Evolutionary conservation across 345 rosid species (phyloP).

Genomic region (Citrus sinensis): DVS_A1.0 CM039165.1:31928001-31928500

Average conservation of each 20-base stretch:
- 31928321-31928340: conserved; percentile 46
- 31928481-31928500: conserved; percentile 63
- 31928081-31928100: conserved; percentile 33
- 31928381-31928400: conserved; percentile 39
- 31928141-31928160: neutral
- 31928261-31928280: neutral
- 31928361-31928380: conserved; percentile 37
- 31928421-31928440: conserved; percentile 37
- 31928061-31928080: conserved; percentile 40
- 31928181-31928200: too few species aligned
- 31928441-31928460: neutral
- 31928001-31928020: conserved; percentile 29
- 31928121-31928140: conserved; percentile 54
- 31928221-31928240: too few species aligned
- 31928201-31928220: too few species aligned
- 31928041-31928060: conserved; percentile 25
- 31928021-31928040: conserved; percentile 38
- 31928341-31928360: conserved; percentile 34
- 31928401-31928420: conserved; percentile 55
- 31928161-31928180: neutral
- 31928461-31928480: conserved; percentile 46
- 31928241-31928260: too few species aligned
- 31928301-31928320: neutral
- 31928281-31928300: too few species aligned
- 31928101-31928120: conserved; percentile 54